These are phyloP conservation scores for Pyrenochaeta sp. DNA, from an alignment of 2,329 filamentous ascomycete genomes.

Conservation along the genomic window DNA sequence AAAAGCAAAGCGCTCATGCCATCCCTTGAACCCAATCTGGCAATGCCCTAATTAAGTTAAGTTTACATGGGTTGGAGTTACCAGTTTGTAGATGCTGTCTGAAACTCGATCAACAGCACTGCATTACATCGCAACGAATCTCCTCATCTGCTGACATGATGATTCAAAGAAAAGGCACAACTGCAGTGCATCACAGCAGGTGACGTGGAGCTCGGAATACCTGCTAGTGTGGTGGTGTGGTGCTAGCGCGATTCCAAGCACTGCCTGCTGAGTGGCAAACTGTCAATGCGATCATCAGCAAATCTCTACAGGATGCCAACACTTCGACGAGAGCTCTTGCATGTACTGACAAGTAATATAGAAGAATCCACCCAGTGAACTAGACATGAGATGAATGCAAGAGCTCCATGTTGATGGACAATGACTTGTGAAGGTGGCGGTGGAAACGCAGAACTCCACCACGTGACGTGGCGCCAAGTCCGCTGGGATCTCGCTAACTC, in stretches of 20 bases:
- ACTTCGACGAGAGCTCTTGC: background rate
- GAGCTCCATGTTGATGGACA: background rate
- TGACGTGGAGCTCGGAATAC: background rate
- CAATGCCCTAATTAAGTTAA: too few species aligned
- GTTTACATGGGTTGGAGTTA: too few species aligned
- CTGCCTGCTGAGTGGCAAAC: conserved; percentile 2
- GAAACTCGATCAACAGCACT: too few species aligned
- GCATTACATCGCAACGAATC: too few species aligned
- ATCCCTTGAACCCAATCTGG: too few species aligned
- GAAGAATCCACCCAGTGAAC: background rate
- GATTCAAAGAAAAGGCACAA: background rate
- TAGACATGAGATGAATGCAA: background rate
- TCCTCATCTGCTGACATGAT: background rate
- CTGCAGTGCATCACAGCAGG: background rate
- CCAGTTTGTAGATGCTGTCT: too few species aligned
- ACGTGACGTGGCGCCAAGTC: background rate
- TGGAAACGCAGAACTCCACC: background rate
- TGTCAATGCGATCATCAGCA: background rate
- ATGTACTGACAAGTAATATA: background rate
- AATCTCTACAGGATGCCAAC: background rate
- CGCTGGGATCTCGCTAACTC: conserved; percentile 8
- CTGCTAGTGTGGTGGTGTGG: background rate
- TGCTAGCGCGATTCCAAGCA: background rate
- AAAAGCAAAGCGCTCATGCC: too few species aligned
- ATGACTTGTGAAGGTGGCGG: background rate